phyloP scores from a whole-genome alignment of 345 rosid genomes.

The Odontarrhena argentea region DNA sequence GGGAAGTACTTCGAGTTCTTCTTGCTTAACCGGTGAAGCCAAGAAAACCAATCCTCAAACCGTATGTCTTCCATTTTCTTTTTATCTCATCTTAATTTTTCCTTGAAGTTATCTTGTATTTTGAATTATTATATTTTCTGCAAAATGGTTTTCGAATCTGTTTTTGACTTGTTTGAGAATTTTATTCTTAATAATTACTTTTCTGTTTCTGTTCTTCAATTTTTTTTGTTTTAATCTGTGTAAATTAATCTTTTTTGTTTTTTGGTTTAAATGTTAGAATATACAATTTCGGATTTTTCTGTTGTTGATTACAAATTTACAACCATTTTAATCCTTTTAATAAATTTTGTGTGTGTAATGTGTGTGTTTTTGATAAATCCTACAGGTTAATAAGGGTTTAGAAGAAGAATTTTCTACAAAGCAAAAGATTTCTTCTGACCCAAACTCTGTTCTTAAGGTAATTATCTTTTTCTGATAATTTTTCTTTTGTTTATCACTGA shows the following conservation, averaged over 20 bases:
- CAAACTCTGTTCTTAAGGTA: constrained; percentile 26
- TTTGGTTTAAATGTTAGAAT: not conserved
- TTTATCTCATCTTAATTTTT: not conserved
- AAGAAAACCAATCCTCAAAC: constrained; percentile 22
- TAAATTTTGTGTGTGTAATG: too few species aligned
- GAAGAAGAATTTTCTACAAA: constrained; percentile 2
- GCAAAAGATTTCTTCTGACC: constrained; percentile 14
- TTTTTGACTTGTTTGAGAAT: not conserved
- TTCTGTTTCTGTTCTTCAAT: too few species aligned
- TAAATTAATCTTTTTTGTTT: not conserved
- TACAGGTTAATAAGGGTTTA: constrained; percentile 5
- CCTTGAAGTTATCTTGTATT: not conserved
- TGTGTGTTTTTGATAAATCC: not conserved
- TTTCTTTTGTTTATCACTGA: not conserved
- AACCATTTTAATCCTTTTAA: too few species aligned
- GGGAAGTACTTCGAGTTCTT: constrained; percentile 32
- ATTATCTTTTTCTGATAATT: not conserved
- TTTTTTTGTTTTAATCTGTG: not conserved
- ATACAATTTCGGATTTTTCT: too few species aligned
- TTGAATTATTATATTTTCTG: not conserved
- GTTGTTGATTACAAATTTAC: too few species aligned
- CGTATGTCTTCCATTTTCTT: constrained; percentile 16
- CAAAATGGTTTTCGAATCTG: not conserved
- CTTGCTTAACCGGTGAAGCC: constrained; percentile 39
- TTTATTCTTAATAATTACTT: not conserved